Evolutionary conservation across 176 grass and related monocot genomes (phyloP), one percentile per base, ranked within the genome.

Genomic region (Raddia distichophylla): DNA sequence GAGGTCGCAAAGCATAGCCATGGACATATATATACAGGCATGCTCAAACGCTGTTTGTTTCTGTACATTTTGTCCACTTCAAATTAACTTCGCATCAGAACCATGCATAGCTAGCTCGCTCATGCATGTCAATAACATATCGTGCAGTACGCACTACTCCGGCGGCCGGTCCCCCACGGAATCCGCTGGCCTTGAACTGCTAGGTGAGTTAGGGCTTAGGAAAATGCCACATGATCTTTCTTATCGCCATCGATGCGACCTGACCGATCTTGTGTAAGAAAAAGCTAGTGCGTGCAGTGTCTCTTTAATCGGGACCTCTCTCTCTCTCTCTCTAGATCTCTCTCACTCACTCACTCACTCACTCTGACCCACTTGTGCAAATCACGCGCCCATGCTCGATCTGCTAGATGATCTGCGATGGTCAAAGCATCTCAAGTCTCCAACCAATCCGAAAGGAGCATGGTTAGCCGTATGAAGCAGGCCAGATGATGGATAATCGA

Each of bases 61-160:
- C 64, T 81, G 82, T 74, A 65, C 82, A 69, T 57, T 49, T 43
- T 71, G 77, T 89, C 43, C 44, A 40, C 56, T 33, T 71, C 64
- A 81, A 81, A 76, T 81, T 89, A 85, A 81, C 49, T 71, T 20
- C 48, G 40, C 77, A 81, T 57, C 57, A 64, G 63, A 73, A 61
- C 77, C 62, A 69, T 66, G 48, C 62, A 69, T 66, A 56, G 14
- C 9, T 40, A 40, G 37, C 20, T 14, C 60, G 53, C 34, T 51
- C 53, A 51, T 43, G 32, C 27, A 70, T 58, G 59, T 27, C 67
- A 77, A 87, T 78, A 78, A 65, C 60, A 80, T 37, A 61, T 58
- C 78, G 73, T 86, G 75, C 67, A 59, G 76, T 75, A 80, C 81
- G 27, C 84, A 69, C 18, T 84, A 69, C 18, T 84, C 86, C 75